phyloP scores from a whole-genome alignment of 768 basidiomycete genomes.

The Tricholoma hemisulphureum region DNA sequence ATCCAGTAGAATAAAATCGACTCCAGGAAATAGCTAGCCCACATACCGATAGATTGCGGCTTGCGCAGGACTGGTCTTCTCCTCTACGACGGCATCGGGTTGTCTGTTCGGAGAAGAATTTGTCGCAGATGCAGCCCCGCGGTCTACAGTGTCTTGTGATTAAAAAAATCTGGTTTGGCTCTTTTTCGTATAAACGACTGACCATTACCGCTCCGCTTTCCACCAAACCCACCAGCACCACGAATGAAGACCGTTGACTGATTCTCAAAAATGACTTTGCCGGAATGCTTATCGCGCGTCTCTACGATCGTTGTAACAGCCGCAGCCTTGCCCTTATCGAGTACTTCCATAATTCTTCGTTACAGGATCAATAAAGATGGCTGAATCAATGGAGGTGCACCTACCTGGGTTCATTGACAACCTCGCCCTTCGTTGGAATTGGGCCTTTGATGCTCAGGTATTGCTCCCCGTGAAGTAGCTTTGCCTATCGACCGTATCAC shows the following conservation, averaged over 20 bases:
- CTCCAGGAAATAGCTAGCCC: not conserved
- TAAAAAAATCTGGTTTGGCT: not conserved
- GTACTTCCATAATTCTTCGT: slow-evolving; percentile 67
- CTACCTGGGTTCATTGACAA: slow-evolving; percentile 73
- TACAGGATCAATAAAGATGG: not conserved
- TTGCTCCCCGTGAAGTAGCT: slow-evolving; percentile 97
- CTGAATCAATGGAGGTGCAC: slow-evolving; percentile 16
- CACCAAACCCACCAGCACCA: slow-evolving; percentile 94
- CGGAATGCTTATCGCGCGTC: slow-evolving; percentile 77
- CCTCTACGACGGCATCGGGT: slow-evolving; percentile 86
- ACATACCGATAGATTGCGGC: slow-evolving; percentile 88
- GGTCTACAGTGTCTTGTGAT: slow-evolving; percentile 49
- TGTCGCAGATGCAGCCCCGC: slow-evolving; percentile 81
- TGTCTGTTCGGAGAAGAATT: slow-evolving; percentile 79
- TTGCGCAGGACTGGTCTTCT: slow-evolving; percentile 78
- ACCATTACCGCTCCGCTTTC: slow-evolving; percentile 83
- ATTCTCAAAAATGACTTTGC: slow-evolving; percentile 86
- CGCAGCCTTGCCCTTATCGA: slow-evolving; percentile 93
- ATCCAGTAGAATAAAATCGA: not conserved
- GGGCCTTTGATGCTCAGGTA: slow-evolving; percentile 84
- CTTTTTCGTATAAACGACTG: not conserved
- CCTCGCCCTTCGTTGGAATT: slow-evolving; percentile 80
- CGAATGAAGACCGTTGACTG: slow-evolving; percentile 90
- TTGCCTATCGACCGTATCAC: slow-evolving; percentile 54
- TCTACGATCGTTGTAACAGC: slow-evolving; percentile 78